A percentile compares a stretch with the other conserved stretches of the same genome.
Evolutionary conservation across 371 early-diverging fungal genomes (phyloP).

Genomic region (Mortierella sp.): DNA sequence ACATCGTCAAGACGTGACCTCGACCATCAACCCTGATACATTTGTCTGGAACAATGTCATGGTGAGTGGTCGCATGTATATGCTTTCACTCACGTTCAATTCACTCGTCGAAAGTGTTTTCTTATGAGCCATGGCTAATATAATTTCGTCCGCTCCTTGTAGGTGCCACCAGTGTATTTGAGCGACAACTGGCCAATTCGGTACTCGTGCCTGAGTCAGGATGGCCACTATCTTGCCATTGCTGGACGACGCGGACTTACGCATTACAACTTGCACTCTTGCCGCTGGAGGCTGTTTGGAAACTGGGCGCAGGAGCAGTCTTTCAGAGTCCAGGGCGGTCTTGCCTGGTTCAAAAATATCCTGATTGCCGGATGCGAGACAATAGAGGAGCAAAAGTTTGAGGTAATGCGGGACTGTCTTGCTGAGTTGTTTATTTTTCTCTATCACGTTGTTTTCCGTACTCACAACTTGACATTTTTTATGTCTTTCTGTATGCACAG

Average conservation of each 20-base stretch:
- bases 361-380: conserved; percentile 77
- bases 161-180: conserved; percentile 84
- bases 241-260: conserved; percentile 87
- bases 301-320: conserved; percentile 88
- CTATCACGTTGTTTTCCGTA: not conserved
- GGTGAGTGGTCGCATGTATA: conserved; percentile 48
- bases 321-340: conserved; percentile 79
- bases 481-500: conserved; percentile 55
- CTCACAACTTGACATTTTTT: not conserved
- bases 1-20: conserved; percentile 73
- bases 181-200: conserved; percentile 89
- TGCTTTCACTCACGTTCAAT: not conserved
- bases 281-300: conserved; percentile 90
- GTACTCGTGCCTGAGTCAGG: conserved; percentile 76
- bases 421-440: no score
- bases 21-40: conserved; percentile 80
- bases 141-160: not conserved
- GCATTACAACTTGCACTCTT: conserved; percentile 79
- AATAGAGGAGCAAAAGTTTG: conserved; percentile 61
- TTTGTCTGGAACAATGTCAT: conserved; percentile 84
- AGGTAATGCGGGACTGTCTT: conserved; percentile 63
- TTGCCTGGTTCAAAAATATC: conserved; percentile 84
- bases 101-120: not conserved
- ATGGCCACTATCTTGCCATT: conserved; percentile 82
- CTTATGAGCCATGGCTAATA: not conserved